Evolutionary conservation across 768 basidiomycete species (phyloP), one percentile per base, ranked within the genome.

Genomic region (Kwoniella sp.): DNA sequence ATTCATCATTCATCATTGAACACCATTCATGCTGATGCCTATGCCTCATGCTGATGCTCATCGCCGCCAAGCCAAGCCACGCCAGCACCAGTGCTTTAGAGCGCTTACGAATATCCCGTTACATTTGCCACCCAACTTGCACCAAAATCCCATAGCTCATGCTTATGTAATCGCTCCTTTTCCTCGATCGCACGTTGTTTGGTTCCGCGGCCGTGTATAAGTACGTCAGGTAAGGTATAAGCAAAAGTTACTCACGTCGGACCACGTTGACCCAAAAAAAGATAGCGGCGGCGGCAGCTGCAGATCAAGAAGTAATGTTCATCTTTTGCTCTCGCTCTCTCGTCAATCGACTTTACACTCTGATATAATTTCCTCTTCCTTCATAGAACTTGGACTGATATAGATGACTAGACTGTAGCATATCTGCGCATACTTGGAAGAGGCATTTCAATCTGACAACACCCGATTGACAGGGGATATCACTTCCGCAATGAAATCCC

Each of bases 401-500:
- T n/a, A n/a, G n/a, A n/a, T n/a, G n/a, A n/a, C n/a, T n/a, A n/a
- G n/a, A n/a, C n/a, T n/a, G n/a, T n/a, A n/a, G n/a, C n/a, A n/a
- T n/a, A n/a, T n/a, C n/a, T n/a, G n/a, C n/a, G n/a, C n/a, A n/a
- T n/a, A n/a, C n/a, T n/a, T n/a, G n/a, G n/a, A n/a, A n/a, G n/a
- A n/a, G n/a, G n/a, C n/a, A n/a, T n/a, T n/a, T n/a, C n/a, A n/a
- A n/a, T n/a, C n/a, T n/a, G n/a, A n/a, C n/a, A n/a, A n/a, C n/a
- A n/a, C n/a, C n/a, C n/a, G n/a, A n/a, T n/a, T n/a, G n/a, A n/a
- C n/a, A n/a, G n/a, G n/a, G n/a, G n/a, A n/a, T n/a, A n/a, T n/a
- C n/a, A n/a, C n/a, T n/a, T 51, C 22, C 50, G 13, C 45, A 5
- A 76, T 74, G 73, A 73, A 73, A 48, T 73, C 71, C 12, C 66